A percentile compares a stretch with the other conserved stretches of the same genome.
Evolutionary conservation across 129 eudicot genomes (phyloP).

Genomic region (Saussurea involucrata): DNA sequence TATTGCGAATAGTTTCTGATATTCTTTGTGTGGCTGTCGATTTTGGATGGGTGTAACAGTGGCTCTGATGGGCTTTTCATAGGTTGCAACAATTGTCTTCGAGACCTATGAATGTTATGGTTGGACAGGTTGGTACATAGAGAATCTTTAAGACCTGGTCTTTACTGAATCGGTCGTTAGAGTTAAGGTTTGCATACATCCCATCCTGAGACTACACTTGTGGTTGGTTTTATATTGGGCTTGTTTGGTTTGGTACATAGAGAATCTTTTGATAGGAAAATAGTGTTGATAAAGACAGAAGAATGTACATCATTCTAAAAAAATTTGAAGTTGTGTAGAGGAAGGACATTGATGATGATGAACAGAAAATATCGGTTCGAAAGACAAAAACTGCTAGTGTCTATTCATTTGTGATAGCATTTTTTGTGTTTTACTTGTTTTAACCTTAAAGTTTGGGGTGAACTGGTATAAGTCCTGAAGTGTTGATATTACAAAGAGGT

Average conservation of each 20-base stretch:
- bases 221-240: background rate
- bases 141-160: background rate
- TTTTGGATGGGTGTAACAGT: background rate
- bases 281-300: background rate
- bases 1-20: background rate
- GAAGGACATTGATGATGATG: background rate
- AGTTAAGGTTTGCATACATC: background rate
- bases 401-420: background rate
- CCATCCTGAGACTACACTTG: background rate
- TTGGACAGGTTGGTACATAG: background rate
- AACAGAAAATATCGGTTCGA: background rate
- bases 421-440: background rate
- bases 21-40: background rate
- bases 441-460: background rate
- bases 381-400: background rate
- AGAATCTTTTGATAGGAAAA: background rate
- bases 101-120: background rate
- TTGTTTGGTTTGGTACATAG: background rate
- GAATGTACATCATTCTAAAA: background rate
- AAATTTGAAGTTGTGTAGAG: background rate
- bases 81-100: background rate
- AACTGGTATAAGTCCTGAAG: background rate
- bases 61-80: background rate
- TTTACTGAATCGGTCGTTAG: background rate
- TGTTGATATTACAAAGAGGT: background rate